Evolutionary conservation across 1,139 yeast genomes (phyloP).

Genomic region (Taphrina communis): DNA sequence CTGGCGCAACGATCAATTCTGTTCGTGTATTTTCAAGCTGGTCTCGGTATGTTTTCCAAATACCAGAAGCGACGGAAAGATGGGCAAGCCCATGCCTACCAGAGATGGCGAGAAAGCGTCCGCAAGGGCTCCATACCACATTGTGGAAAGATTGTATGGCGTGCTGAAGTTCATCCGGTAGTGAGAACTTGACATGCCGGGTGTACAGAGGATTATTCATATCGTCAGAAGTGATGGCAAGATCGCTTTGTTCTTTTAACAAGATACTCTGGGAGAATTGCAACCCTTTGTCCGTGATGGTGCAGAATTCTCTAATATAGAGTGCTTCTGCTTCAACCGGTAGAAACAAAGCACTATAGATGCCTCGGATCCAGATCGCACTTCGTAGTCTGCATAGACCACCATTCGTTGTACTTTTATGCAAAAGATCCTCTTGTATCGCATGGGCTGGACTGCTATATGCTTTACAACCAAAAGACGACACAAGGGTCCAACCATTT

Average conservation of each 20-base stretch:
- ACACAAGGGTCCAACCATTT: conserved; percentile 3
- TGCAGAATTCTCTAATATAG: background rate
- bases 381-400: background rate
- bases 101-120: conserved; percentile 56
- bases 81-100: conserved; percentile 56
- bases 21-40: conserved; percentile 53
- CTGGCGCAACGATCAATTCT: conserved; percentile 55
- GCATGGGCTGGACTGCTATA: background rate
- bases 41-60: conserved; percentile 54
- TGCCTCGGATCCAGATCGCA: conserved; percentile 10
- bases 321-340: conserved; percentile 6
- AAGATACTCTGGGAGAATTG: background rate
- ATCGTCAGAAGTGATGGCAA: background rate
- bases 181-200: background rate
- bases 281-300: background rate
- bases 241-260: background rate
- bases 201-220: background rate
- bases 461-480: background rate
- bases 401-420: background rate
- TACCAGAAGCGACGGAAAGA: conserved; percentile 53
- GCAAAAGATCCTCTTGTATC: background rate
- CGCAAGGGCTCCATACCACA: conserved; percentile 53
- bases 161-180: background rate
- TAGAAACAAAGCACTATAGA: conserved; percentile 1
- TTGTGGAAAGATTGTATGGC: conserved; percentile 47